These are phyloP conservation scores for Claviceps africana DNA, from an alignment of 2,329 filamentous ascomycete genomes.

Conservation along the genomic window DNA sequence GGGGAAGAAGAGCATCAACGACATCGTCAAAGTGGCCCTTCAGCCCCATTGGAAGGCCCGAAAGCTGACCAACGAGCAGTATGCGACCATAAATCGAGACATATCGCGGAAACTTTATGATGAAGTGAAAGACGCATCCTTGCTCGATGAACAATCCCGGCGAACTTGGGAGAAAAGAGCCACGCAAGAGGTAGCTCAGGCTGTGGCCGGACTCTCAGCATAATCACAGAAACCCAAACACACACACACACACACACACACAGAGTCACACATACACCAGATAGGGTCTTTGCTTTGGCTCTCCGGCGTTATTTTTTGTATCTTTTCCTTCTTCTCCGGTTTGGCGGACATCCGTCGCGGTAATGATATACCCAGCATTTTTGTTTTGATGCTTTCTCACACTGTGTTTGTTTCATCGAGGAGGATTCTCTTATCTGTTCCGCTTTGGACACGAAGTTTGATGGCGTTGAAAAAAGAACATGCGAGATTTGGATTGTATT, in stretches of 20 bases:
- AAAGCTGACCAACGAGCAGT: conserved; percentile 74
- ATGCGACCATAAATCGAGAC: conserved; percentile 79
- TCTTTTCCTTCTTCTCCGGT: conserved; percentile 3
- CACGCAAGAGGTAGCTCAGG: conserved; percentile 62
- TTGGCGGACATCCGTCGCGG: conserved; percentile 6
- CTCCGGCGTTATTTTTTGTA: conserved; percentile 15
- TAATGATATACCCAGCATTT: conserved; percentile 18
- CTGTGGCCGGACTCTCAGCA: conserved; percentile 44
- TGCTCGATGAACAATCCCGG: conserved; percentile 51
- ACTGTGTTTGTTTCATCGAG: conserved; percentile 10
- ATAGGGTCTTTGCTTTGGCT: conserved; percentile 14
- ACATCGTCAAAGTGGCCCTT: conserved; percentile 71
- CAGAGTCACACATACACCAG: conserved; percentile 10
- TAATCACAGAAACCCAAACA: conserved; percentile 19
- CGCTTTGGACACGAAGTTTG: conserved; percentile 4
- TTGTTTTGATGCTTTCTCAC: not conserved
- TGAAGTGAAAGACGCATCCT: conserved; percentile 38
- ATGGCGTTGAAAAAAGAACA: conserved; percentile 8
- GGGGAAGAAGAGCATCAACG: conserved; percentile 77
- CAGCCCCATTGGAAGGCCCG: conserved; percentile 72
- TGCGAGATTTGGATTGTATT: conserved; percentile 5
- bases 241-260: conserved; percentile 3
- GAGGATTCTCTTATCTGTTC: conserved; percentile 1
- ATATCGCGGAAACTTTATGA: conserved; percentile 83
- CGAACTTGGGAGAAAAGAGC: conserved; percentile 65